Evolutionary conservation across 257 asterid species (phyloP).

Genomic region (Fraxinus anomala): DNA sequence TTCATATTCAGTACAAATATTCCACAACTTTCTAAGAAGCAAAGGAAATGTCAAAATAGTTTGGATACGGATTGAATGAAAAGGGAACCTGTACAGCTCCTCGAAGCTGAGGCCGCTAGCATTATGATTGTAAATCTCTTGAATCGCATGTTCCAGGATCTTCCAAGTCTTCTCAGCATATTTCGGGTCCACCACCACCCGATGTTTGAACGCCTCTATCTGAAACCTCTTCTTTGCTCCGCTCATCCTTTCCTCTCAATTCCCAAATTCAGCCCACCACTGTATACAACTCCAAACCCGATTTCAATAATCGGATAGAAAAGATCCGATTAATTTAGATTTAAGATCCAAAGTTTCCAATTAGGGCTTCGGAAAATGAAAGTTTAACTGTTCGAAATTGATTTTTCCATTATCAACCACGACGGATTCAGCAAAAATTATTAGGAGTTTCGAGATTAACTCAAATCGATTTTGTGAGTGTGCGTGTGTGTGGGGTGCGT

Average conservation of each 20-base stretch:
- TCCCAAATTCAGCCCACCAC: constrained; percentile 2
- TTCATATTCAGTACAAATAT: not conserved
- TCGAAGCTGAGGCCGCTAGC: constrained; percentile 40
- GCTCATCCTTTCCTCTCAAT: not conserved
- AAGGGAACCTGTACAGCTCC: constrained; percentile 39
- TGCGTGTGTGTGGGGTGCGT: not conserved
- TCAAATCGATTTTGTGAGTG: not conserved
- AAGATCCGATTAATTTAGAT: not conserved
- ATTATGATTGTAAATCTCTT: constrained; percentile 41
- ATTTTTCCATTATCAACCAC: not conserved
- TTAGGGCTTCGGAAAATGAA: not conserved
- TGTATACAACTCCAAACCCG: not conserved
- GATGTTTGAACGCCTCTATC: constrained; percentile 42
- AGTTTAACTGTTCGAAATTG: not conserved
- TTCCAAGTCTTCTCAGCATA: constrained; percentile 43
- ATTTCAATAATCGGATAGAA: not conserved
- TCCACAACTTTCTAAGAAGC: not conserved
- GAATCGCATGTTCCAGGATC: constrained; percentile 40
- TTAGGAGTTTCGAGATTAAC: not conserved
- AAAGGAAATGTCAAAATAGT: not conserved
- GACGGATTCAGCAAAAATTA: not conserved
- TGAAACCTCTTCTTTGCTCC: constrained; percentile 34
- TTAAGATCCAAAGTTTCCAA: not conserved
- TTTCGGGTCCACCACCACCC: constrained; percentile 43
- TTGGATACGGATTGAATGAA: not conserved